These are phyloP conservation scores for Kwoniella sp. DNA, from an alignment of 768 basidiomycete genomes.

Conservation along the genomic window DNA sequence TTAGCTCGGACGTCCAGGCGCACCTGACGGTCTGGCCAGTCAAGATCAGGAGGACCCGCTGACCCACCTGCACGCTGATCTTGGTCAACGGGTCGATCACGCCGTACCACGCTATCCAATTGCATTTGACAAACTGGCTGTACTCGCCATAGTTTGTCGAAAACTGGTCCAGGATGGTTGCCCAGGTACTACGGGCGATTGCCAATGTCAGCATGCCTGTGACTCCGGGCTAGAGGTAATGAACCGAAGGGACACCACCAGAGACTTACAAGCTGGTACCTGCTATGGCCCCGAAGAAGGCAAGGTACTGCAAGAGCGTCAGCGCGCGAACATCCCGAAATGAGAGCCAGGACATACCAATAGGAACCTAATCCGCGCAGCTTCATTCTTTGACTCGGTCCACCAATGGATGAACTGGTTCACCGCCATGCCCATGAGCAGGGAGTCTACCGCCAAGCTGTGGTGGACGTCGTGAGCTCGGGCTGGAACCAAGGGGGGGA, in stretches of 20 bases:
- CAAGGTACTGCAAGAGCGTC: slow-evolving; percentile 7
- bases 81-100: slow-evolving; percentile 14
- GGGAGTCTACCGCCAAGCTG: slow-evolving; percentile 9
- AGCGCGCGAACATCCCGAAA: background rate
- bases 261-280: slow-evolving; percentile 14
- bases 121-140: slow-evolving; percentile 11
- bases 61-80: slow-evolving; percentile 16
- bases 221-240: background rate
- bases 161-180: slow-evolving; percentile 12
- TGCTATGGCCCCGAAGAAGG: slow-evolving; percentile 2
- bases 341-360: slow-evolving; percentile 4
- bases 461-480: background rate
- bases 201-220: background rate
- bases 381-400: slow-evolving; percentile 5
- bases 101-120: slow-evolving; percentile 21
- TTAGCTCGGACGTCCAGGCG: too few relatives aligned
- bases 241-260: background rate
- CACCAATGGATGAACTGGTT: slow-evolving; percentile 11
- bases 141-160: slow-evolving; percentile 12
- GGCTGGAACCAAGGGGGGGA: too few relatives aligned
- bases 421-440: slow-evolving; percentile 5
- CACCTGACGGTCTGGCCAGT: background rate
- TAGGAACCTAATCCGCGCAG: slow-evolving; percentile 7
- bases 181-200: slow-evolving; percentile 11
- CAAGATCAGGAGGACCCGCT: background rate